These are phyloP conservation scores for Endothia cerciana DNA, from an alignment of 2,329 filamentous ascomycete species.

Conservation along the genomic window DNA sequence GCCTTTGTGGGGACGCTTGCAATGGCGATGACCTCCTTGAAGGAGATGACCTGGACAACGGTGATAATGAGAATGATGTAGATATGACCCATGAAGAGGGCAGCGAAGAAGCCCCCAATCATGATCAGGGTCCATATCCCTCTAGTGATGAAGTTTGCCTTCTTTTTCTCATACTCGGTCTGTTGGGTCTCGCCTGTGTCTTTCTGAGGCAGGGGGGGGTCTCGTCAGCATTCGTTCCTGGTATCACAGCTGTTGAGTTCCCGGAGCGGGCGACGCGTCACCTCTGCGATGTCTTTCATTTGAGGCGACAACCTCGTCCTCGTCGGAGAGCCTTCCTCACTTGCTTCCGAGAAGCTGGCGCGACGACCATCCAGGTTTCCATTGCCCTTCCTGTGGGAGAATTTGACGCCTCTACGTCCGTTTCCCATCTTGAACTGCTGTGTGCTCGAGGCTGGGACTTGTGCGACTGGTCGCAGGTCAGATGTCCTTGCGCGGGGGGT, in stretches of 20 bases:
- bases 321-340: constrained; percentile 55
- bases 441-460: constrained; percentile 5
- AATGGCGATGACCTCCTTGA: constrained; percentile 99
- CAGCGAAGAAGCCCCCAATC: constrained; percentile 89
- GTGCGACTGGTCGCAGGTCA: neutral
- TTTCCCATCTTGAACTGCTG: constrained; percentile 37
- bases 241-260: no score
- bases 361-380: constrained; percentile 60
- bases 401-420: constrained; percentile 57
- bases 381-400: constrained; percentile 56
- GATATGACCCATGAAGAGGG: constrained; percentile 94
- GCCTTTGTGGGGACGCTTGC: constrained; percentile 91
- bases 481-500: neutral
- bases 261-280: constrained; percentile 26
- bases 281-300: constrained; percentile 46
- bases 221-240: constrained; percentile 30
- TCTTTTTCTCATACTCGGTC: constrained; percentile 95
- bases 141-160: constrained; percentile 94
- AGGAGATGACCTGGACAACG: constrained; percentile 91
- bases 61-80: constrained; percentile 96
- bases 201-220: constrained; percentile 42
- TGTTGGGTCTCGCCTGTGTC: constrained; percentile 46
- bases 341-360: constrained; percentile 72
- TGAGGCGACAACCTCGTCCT: constrained; percentile 36
- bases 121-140: constrained; percentile 98